These are phyloP conservation scores for Rusavskia elegans DNA, from an alignment of 495 filamentous ascomycete genomes.

Conservation along the genomic window DNA sequence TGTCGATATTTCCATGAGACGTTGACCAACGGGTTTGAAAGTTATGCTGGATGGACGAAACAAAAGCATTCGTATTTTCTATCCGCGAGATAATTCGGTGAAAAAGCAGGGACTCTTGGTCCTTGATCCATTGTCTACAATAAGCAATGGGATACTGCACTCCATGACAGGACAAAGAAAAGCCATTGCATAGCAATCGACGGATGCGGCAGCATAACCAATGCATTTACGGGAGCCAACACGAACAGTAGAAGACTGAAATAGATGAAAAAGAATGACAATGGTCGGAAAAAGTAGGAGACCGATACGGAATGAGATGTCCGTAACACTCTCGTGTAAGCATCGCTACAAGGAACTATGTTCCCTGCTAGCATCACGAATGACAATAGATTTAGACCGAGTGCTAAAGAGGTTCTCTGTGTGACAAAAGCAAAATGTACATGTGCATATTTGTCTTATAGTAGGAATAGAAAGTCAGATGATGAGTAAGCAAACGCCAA, in stretches of 20 bases:
- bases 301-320: too few species aligned
- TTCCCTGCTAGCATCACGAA: too few species aligned
- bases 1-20: too few species aligned
- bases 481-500: too few species aligned
- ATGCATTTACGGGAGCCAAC: neutral
- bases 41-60: neutral
- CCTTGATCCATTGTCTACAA: neutral
- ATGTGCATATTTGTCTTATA: too few species aligned
- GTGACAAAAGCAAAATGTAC: too few species aligned
- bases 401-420: too few species aligned
- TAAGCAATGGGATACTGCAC: neutral
- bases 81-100: neutral
- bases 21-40: too few species aligned
- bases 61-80: neutral
- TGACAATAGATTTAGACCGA: too few species aligned
- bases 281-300: neutral
- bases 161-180: neutral
- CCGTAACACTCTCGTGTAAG: too few species aligned
- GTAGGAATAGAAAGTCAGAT: too few species aligned
- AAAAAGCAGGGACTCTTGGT: neutral
- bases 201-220: neutral
- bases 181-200: neutral
- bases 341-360: too few species aligned
- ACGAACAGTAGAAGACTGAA: neutral
- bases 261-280: neutral